Base-by-base conservation (phyloP, 768 basidiomycete genomes). In the Dioszegia hungarica region DNA sequence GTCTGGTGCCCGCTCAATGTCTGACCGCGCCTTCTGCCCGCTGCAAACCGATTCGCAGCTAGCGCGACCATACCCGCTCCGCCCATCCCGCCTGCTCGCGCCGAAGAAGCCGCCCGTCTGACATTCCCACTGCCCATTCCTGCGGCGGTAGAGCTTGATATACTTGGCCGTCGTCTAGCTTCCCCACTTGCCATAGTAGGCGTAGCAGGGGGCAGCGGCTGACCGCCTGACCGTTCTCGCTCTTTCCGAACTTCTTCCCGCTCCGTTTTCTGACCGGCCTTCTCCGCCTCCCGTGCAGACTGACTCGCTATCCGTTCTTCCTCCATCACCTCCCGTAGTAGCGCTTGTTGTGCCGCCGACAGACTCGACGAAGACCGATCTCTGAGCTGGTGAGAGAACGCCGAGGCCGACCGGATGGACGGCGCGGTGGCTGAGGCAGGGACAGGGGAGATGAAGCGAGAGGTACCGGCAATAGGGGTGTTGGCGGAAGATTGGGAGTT, bases 271-370 rank as follows among this genome's bases (percentile, higher is more conserved):
- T 34, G 8, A 3, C 50, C 51, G 10, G 20, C 50, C 27, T 28
- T 20, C 29, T 57, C 50, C 34, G 43, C 34, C 46, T 60, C 51
- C 19, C 31, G 43, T 5, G 36, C 14, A 3, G 28, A 48, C 31
- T 61, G 28, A 20, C 43, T 50, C 2, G 39, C 51, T 24, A 33
- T 50, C 37, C 63, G 25, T 44, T 64, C 63, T 39, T 64, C 63
- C 43, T 47, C 60, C 63, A 64, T 61, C 1, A 64, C 60, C 38
- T 64, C 63, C 14, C 49, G 17, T 25, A 64, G 20, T 8, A 64
- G 43, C 20, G 60, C 60, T 24, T 56, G 52, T 28, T 64, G 57
- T 17, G 38, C 47, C 20, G 59, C 41, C 33, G 49, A 53, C 9
- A 55, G 28, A 34, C 31, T 37, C 15, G 52, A 53, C 15, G 57